Evolutionary conservation across 73 alveolate species (phyloP).

Genomic region (Durusdinium trenchii): DNA sequence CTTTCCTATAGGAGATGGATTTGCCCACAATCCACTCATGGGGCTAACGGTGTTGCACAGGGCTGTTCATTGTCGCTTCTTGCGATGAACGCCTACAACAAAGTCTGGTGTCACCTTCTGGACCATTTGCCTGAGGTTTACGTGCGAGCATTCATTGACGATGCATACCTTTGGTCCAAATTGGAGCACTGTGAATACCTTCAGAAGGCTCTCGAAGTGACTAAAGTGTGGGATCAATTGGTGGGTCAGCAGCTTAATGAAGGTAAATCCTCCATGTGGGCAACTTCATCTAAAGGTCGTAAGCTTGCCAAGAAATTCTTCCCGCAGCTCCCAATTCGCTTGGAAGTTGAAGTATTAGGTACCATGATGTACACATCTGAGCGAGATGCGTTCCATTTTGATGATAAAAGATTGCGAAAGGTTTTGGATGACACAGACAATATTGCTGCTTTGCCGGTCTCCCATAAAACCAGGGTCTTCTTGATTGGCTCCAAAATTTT

Average conservation of each 20-base stretch:
- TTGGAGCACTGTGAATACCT: background rate
- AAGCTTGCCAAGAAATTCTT: background rate
- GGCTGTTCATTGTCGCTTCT: background rate
- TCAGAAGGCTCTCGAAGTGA: background rate
- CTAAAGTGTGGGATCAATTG: background rate
- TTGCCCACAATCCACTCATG: background rate
- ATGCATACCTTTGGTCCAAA: background rate
- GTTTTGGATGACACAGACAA: background rate
- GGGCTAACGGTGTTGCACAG: background rate
- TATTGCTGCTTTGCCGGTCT: background rate
- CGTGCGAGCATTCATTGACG: background rate
- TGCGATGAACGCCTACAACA: background rate
- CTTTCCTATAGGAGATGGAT: background rate
- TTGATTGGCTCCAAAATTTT: background rate
- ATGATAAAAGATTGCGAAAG: background rate
- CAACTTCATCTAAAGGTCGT: background rate
- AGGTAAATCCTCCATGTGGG: background rate
- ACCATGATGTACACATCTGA: background rate
- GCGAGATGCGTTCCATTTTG: background rate
- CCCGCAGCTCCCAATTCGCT: background rate
- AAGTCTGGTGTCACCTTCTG: background rate
- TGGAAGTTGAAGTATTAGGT: background rate
- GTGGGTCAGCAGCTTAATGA: background rate
- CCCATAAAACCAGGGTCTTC: background rate
- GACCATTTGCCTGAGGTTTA: background rate